These are phyloP conservation scores for Colletotrichum lentis DNA, from an alignment of 2,329 filamentous ascomycete genomes.

Conservation along the genomic window DNA sequence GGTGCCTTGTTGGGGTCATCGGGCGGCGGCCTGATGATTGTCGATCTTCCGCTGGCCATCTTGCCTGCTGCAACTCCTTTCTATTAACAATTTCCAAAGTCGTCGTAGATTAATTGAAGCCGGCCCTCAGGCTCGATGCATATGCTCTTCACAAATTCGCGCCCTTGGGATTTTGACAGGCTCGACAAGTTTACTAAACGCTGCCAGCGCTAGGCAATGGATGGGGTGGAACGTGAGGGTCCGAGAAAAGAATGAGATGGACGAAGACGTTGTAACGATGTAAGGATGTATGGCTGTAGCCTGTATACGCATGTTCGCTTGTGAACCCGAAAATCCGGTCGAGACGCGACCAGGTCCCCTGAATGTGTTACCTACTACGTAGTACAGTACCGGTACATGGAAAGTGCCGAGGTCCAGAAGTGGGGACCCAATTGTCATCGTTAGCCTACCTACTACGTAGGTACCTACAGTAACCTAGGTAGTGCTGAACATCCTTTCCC, in stretches of 20 bases:
- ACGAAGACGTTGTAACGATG: neutral
- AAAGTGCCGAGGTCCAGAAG: slow-evolving; percentile 35
- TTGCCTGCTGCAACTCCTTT: neutral
- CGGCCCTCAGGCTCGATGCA: neutral
- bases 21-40: slow-evolving; percentile 78
- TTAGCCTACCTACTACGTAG: too few species aligned
- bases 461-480: too few species aligned
- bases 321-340: neutral
- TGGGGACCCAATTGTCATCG: slow-evolving; percentile 21
- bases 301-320: neutral
- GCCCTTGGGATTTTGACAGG: slow-evolving; percentile 1
- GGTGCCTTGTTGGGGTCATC: slow-evolving; percentile 75
- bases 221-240: neutral
- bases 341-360: slow-evolving; percentile 15
- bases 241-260: neutral
- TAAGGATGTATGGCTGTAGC: too few species aligned
- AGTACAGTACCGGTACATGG: too few species aligned
- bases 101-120: neutral
- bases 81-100: neutral
- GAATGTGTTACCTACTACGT: slow-evolving; percentile 23
- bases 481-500: neutral
- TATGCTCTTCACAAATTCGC: neutral
- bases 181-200: too few species aligned
- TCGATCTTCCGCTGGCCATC: slow-evolving; percentile 49
- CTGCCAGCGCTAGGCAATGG: neutral